phyloP scores from a whole-genome alignment of 306 rosid genomes.

The Abrus precatorius region DNA sequence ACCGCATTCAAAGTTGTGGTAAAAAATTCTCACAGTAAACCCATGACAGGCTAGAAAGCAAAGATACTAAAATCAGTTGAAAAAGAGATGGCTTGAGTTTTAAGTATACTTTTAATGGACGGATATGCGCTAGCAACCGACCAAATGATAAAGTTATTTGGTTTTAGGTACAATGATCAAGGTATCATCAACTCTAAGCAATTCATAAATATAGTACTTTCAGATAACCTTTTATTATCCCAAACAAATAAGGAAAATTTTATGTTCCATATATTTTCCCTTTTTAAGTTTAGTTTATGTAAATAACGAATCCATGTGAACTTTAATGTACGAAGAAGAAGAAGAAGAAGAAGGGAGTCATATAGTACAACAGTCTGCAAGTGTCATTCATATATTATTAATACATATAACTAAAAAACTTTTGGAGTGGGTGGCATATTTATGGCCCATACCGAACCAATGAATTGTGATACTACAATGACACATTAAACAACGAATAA shows the following conservation, averaged over 20 bases:
- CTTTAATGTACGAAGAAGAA: not conserved
- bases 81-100: not conserved
- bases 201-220: not conserved
- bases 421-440: slow-evolving; percentile 49
- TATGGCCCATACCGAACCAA: slow-evolving; percentile 43
- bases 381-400: slow-evolving; percentile 35
- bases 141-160: not conserved
- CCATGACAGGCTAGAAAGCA: not conserved
- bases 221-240: slow-evolving; percentile 5
- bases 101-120: not conserved
- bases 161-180: not conserved
- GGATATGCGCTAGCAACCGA: not conserved
- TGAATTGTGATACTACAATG: not conserved
- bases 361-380: not conserved
- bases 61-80: slow-evolving; percentile 5
- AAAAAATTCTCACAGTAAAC: too few species aligned
- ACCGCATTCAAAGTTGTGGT: too few species aligned
- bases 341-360: not conserved
- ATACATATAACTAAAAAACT: slow-evolving; percentile 31
- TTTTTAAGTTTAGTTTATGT: not conserved
- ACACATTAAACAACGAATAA: slow-evolving; percentile 23
- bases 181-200: not conserved
- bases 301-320: slow-evolving; percentile 5
- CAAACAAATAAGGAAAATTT: not conserved
- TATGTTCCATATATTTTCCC: not conserved